A percentile compares a stretch with the other conserved stretches of the same genome.
Conservation (phyloP, 2,329 filamentous ascomycete genomes). For the Pseudogymnoascus sp. region DNA sequence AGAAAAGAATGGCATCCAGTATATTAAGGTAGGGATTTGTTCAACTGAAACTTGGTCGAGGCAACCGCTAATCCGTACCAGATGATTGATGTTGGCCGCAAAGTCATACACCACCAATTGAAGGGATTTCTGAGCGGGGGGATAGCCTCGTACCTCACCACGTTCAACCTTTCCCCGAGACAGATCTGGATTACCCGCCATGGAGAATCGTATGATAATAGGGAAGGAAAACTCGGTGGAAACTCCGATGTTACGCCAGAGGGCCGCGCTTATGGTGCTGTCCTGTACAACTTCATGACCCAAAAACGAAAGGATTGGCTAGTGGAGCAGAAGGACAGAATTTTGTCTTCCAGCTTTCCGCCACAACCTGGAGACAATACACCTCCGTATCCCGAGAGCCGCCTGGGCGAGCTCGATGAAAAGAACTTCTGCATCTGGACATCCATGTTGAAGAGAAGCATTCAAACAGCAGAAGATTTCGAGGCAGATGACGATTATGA, state of each 20-base stretch:
- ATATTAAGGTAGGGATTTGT: slow-evolving; percentile 63
- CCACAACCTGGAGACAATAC: slow-evolving; percentile 86
- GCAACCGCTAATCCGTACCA: slow-evolving; percentile 27
- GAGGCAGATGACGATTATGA: slow-evolving; percentile 89
- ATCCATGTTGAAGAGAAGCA: slow-evolving; percentile 86
- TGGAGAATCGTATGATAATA: slow-evolving; percentile 84
- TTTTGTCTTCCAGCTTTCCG: slow-evolving; percentile 74
- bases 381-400: slow-evolving; percentile 82
- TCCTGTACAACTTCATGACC: slow-evolving; percentile 78
- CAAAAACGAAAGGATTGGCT: slow-evolving; percentile 76
- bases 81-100: slow-evolving; percentile 96
- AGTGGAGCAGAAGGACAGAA: slow-evolving; percentile 70
- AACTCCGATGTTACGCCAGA: slow-evolving; percentile 78
- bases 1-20: slow-evolving; percentile 84
- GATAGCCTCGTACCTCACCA: slow-evolving; percentile 89
- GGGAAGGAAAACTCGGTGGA: slow-evolving; percentile 81
- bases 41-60: not conserved
- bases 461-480: slow-evolving; percentile 83
- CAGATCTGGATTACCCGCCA: slow-evolving; percentile 98
- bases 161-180: slow-evolving; percentile 90
- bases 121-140: slow-evolving; percentile 87
- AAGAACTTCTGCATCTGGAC: slow-evolving; percentile 99
- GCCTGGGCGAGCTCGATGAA: slow-evolving; percentile 56
- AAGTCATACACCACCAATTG: slow-evolving; percentile 84
- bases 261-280: slow-evolving; percentile 70